Conservation (phyloP, 1,284 basidiomycete species). For the Rhodotorula sp. region DNA sequence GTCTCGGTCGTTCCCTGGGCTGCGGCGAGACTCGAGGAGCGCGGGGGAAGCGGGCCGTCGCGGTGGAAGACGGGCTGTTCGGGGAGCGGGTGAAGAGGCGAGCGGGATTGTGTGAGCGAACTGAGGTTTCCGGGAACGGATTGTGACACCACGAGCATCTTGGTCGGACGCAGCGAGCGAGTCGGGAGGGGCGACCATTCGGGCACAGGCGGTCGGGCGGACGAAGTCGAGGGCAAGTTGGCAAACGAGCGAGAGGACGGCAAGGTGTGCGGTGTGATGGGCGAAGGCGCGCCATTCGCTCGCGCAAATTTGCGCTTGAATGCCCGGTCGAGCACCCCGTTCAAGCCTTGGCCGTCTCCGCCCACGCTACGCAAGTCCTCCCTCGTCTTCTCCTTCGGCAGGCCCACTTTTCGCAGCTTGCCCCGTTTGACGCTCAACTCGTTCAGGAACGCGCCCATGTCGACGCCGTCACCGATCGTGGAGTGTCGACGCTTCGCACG, state of each 20-base stretch:
- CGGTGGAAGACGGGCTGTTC: not conserved
- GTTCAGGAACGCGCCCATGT: slow-evolving; percentile 21
- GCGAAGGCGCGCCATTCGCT: not conserved
- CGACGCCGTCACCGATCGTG: slow-evolving; percentile 11
- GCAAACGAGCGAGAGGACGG: not conserved
- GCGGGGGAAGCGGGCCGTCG: not conserved
- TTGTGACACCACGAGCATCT: not conserved
- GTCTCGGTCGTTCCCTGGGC: slow-evolving; percentile 7
- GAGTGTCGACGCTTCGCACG: slow-evolving; percentile 12
- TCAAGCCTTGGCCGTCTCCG: not conserved
- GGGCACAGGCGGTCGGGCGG: not conserved
- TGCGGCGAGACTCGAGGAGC: not conserved
- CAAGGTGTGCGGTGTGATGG: not conserved
- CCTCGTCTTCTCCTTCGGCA: slow-evolving; percentile 6
- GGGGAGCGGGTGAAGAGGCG: not conserved
- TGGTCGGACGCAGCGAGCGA: not conserved
- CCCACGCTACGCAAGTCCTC: not conserved
- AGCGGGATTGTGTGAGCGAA: not conserved
- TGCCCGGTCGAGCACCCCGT: slow-evolving; percentile 4
- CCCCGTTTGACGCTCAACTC: slow-evolving; percentile 17
- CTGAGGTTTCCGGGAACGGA: not conserved
- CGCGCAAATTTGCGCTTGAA: slow-evolving; percentile 11
- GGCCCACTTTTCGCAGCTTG: slow-evolving; percentile 21
- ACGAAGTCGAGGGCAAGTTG: not conserved
- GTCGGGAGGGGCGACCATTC: not conserved